Conservation (phyloP, 139 green algal species). For the Marvania coccoides region DNA sequence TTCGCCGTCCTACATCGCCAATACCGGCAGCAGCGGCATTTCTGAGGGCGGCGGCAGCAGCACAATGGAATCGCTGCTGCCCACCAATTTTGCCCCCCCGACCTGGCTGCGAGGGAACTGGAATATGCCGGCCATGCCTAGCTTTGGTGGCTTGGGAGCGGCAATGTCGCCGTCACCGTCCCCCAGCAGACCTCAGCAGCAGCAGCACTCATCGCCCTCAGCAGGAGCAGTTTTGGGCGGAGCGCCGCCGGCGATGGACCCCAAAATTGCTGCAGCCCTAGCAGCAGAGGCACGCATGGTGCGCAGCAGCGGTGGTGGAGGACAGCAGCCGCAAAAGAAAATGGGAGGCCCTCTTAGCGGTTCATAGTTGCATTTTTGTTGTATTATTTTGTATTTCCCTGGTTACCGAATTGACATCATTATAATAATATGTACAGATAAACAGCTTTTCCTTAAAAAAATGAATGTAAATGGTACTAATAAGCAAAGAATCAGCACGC, state of each 20-base stretch:
- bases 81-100: too few species aligned
- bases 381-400: too few species aligned
- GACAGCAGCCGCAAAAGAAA: too few species aligned
- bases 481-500: too few species aligned
- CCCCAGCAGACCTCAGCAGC: background rate
- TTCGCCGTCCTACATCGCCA: background rate
- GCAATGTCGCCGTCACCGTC: background rate
- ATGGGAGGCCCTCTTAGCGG: background rate
- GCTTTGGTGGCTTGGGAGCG: too few species aligned
- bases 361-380: too few species aligned
- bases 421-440: background rate
- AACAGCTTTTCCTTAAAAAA: background rate
- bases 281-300: background rate
- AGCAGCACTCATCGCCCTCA: background rate
- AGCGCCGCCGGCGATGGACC: background rate
- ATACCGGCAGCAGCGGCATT: slow-evolving; percentile 1
- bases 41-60: background rate
- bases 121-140: too few species aligned
- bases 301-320: too few species aligned
- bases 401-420: too few species aligned
- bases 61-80: too few species aligned
- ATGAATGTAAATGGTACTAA: background rate
- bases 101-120: too few species aligned
- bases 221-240: background rate
- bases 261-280: background rate